Evolutionary conservation across 495 filamentous ascomycete genomes (phyloP).

Genomic region (Penicillium goetzii): DNA sequence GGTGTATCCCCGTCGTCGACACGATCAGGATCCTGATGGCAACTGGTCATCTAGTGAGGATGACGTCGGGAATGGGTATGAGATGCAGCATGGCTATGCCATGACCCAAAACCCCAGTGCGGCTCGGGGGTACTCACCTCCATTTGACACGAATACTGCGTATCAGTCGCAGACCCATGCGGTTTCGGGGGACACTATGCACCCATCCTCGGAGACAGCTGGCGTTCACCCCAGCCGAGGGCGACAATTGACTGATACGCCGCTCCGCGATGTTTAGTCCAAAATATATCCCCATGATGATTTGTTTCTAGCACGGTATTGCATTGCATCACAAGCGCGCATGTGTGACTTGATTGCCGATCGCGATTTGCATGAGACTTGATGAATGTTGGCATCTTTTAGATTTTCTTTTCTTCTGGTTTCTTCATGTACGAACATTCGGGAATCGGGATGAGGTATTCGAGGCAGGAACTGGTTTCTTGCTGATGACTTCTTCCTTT

Average conservation of each 20-base stretch:
- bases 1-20: conserved; percentile 34
- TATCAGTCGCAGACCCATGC: conserved; percentile 39
- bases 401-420: background rate
- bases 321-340: background rate
- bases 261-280: conserved; percentile 10
- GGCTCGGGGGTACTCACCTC: conserved; percentile 21
- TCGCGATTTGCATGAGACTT: background rate
- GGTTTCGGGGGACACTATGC: conserved; percentile 9
- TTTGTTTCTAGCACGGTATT: background rate
- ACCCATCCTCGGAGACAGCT: conserved; percentile 19
- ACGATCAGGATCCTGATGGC: conserved; percentile 40
- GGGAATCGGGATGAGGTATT: background rate
- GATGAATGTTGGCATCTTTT: background rate
- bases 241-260: conserved; percentile 32
- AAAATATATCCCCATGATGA: background rate
- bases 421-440: background rate
- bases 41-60: conserved; percentile 52
- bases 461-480: background rate
- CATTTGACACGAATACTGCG: conserved; percentile 38
- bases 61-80: conserved; percentile 41
- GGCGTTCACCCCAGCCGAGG: conserved; percentile 20
- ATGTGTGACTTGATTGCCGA: background rate
- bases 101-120: conserved; percentile 31
- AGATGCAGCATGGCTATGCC: conserved; percentile 47
- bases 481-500: background rate